phyloP scores from a whole-genome alignment of 768 basidiomycete genomes.

The Tricholomella constricta region DNA sequence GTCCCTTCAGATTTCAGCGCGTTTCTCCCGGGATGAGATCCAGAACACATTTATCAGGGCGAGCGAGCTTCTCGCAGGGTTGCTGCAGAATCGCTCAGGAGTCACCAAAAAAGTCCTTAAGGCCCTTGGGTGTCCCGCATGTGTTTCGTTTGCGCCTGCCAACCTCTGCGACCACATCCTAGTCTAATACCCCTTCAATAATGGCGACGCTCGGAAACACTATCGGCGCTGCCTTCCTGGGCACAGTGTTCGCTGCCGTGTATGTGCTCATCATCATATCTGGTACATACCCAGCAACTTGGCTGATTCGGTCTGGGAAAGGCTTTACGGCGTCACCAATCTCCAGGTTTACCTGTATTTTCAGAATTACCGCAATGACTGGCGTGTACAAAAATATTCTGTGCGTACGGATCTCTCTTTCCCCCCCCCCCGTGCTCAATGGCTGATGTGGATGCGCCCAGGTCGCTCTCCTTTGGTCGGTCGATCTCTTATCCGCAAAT shows the following conservation, averaged over 20 bases:
- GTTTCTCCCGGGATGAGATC: no score
- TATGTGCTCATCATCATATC: slow-evolving; percentile 15
- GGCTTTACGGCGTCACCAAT: slow-evolving; percentile 22
- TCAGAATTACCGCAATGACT: slow-evolving; percentile 24
- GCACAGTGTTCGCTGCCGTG: slow-evolving; percentile 28
- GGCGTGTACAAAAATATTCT: slow-evolving; percentile 20
- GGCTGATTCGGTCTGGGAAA: not conserved
- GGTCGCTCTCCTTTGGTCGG: slow-evolving; percentile 25
- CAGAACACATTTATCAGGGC: not conserved
- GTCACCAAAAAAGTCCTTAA: not conserved
- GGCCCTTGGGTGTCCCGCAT: not conserved
- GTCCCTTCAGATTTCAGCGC: no score
- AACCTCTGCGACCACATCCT: not conserved
- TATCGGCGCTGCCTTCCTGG: slow-evolving; percentile 30
- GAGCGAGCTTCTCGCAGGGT: not conserved
- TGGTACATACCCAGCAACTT: not conserved
- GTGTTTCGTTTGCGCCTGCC: not conserved
- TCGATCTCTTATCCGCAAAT: not conserved
- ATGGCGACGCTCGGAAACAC: slow-evolving; percentile 26
- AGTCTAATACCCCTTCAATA: not conserved
- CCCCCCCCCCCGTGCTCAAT: not conserved
- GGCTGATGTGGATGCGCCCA: not conserved
- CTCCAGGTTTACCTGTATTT: slow-evolving; percentile 28
- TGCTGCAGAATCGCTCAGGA: not conserved
- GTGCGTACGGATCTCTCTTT: slow-evolving; percentile 10